These are phyloP conservation scores for Testicularia cyperi DNA, from an alignment of 1,284 basidiomycete species.

Conservation along the genomic window DNA sequence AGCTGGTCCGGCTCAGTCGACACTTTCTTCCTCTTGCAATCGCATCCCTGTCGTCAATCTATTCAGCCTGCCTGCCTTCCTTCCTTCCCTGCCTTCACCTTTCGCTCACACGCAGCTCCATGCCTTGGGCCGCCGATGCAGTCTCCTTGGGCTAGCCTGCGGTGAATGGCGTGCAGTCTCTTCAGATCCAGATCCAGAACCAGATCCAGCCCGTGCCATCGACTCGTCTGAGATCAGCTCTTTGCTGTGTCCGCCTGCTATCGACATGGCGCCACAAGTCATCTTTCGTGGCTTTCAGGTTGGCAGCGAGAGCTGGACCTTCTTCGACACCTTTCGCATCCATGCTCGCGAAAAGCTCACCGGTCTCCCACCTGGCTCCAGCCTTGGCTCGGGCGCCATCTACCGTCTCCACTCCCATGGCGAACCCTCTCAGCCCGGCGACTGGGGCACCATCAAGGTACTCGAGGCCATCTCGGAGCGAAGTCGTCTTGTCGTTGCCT, in stretches of 20 bases:
- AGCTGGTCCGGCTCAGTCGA: too few species aligned
- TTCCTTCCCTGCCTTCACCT: too few species aligned
- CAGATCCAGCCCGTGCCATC: neutral
- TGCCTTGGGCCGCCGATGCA: too few species aligned
- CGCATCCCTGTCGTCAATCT: too few species aligned
- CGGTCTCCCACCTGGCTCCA: neutral
- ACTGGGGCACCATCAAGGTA: slow-evolving; percentile 1
- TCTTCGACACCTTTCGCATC: neutral
- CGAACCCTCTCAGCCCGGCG: neutral
- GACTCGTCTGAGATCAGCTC: neutral
- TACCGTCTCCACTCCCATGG: neutral
- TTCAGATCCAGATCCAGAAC: too few species aligned
- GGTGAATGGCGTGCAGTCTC: too few species aligned
- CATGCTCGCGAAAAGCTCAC: neutral
- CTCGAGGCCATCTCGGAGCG: neutral
- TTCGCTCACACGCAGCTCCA: too few species aligned
- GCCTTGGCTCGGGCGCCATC: neutral
- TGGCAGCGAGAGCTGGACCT: neutral
- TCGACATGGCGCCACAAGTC: neutral
- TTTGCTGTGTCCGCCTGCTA: neutral
- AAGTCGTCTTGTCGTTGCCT: neutral
- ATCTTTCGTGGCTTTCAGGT: neutral
- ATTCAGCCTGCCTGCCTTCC: too few species aligned
- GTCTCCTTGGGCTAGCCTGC: too few species aligned
- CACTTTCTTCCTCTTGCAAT: too few species aligned